phyloP scores from a whole-genome alignment of 345 rosid species.

The Citropsis articulata region DNA sequence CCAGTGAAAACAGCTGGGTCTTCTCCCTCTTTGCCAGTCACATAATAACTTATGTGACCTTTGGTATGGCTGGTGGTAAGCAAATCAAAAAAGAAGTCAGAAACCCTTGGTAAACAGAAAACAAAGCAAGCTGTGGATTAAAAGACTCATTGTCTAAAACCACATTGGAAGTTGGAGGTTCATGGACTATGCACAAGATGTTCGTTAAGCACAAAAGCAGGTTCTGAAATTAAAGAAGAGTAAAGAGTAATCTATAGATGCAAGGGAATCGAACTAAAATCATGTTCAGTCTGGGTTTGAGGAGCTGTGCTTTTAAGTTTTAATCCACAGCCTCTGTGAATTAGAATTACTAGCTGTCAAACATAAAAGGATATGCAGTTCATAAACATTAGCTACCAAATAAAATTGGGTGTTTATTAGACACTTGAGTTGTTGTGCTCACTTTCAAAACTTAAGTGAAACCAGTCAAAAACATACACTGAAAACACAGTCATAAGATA shows the following conservation, averaged over 20 bases:
- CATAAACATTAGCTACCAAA: not conserved
- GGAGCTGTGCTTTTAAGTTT: not conserved
- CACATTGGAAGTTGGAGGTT: not conserved
- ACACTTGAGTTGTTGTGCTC: not conserved
- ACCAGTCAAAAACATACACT: not conserved
- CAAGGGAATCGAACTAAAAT: not conserved
- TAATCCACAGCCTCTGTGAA: not conserved
- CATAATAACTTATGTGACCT: constrained; percentile 87
- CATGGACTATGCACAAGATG: not conserved
- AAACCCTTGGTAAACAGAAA: not conserved
- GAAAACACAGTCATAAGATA: not conserved
- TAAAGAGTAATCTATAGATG: not conserved
- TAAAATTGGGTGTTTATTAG: not conserved
- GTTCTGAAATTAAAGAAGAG: not conserved
- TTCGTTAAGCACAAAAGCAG: not conserved
- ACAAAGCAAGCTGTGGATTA: too few relatives aligned
- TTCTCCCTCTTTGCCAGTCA: constrained; percentile 58
- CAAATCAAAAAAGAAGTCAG: constrained; percentile 6
- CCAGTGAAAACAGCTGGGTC: constrained; percentile 85
- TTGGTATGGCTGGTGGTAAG: constrained; percentile 65
- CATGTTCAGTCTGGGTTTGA: not conserved
- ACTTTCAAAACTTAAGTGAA: not conserved
- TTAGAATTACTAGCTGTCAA: not conserved
- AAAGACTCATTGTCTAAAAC: not conserved
- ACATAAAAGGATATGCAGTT: not conserved